Evolutionary conservation across 371 early-diverging fungal genomes (phyloP).

Genomic region (Mucor mucedo): DNA sequence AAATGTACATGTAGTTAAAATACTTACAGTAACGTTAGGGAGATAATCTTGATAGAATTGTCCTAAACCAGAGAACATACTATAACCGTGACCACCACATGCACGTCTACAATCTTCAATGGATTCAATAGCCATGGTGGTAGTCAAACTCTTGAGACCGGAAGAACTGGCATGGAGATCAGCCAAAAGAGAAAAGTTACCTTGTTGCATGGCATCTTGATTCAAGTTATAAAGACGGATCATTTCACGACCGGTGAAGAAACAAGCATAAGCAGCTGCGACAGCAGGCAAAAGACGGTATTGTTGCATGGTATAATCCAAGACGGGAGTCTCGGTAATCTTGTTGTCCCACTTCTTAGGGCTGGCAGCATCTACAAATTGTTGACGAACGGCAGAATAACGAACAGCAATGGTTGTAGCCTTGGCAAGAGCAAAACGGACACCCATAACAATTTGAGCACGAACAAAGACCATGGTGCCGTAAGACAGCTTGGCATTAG

Average conservation of each 20-base stretch:
- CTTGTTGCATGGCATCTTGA: constrained; percentile 60
- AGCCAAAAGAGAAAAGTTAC: constrained; percentile 63
- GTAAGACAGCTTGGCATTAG: constrained; percentile 74
- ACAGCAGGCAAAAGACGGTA: constrained; percentile 75
- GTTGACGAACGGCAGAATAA: constrained; percentile 57
- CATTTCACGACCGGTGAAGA: constrained; percentile 72
- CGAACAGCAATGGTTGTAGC: constrained; percentile 54
- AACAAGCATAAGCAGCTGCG: constrained; percentile 75
- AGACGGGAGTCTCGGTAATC: constrained; percentile 69
- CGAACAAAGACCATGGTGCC: constrained; percentile 81
- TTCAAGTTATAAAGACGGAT: constrained; percentile 62
- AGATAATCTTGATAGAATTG: constrained; percentile 69
- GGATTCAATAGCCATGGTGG: constrained; percentile 75
- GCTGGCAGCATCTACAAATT: constrained; percentile 56
- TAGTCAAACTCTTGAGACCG: constrained; percentile 83
- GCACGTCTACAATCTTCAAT: constrained; percentile 78
- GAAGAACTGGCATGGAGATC: constrained; percentile 88
- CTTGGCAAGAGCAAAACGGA: constrained; percentile 59
- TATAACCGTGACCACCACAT: constrained; percentile 88
- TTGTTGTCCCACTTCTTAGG: constrained; percentile 43
- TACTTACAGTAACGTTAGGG: constrained; percentile 62
- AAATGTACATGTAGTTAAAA: too few relatives aligned
- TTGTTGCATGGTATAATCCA: constrained; percentile 81
- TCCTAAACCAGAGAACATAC: constrained; percentile 76
- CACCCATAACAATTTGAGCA: constrained; percentile 65